Evolutionary conservation across 768 basidiomycete species (phyloP).

Genomic region (Termitomyces sp.): DNA sequence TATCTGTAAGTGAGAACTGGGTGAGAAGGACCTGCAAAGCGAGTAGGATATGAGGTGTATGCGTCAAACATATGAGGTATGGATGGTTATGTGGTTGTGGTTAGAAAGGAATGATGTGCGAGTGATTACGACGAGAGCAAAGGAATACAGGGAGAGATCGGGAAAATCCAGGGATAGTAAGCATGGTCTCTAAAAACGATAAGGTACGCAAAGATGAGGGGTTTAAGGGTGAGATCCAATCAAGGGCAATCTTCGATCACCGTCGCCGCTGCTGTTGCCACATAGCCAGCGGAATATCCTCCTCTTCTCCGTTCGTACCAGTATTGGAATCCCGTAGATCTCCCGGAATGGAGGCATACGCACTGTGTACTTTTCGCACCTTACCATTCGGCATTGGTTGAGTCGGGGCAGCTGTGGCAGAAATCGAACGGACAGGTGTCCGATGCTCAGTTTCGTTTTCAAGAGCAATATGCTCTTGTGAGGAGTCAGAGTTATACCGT

Average conservation of each 20-base stretch:
- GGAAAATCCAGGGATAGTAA: conserved; percentile 16
- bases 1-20: conserved; percentile 11
- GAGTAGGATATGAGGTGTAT: conserved; percentile 10
- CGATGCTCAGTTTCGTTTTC: conserved; percentile 25
- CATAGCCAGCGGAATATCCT: conserved; percentile 74
- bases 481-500: conserved; percentile 23
- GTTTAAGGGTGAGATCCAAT: conserved; percentile 5
- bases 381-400: conserved; percentile 41
- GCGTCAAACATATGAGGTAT: conserved; percentile 1
- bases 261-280: conserved; percentile 72
- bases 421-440: conserved; percentile 60
- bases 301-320: conserved; percentile 47
- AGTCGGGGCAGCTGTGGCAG: conserved; percentile 51
- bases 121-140: conserved; percentile 3
- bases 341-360: conserved; percentile 47
- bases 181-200: conserved; percentile 15
- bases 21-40: conserved; percentile 7
- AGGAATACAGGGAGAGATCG: not conserved
- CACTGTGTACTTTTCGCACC: conserved; percentile 58
- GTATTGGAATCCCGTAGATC: conserved; percentile 25
- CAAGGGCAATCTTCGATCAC: conserved; percentile 21
- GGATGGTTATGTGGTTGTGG: conserved; percentile 1
- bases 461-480: conserved; percentile 26
- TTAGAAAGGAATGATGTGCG: conserved; percentile 5
- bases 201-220: conserved; percentile 7